Base-by-base conservation (phyloP, 768 basidiomycete species). In the Coprinellus micaceus region DNA sequence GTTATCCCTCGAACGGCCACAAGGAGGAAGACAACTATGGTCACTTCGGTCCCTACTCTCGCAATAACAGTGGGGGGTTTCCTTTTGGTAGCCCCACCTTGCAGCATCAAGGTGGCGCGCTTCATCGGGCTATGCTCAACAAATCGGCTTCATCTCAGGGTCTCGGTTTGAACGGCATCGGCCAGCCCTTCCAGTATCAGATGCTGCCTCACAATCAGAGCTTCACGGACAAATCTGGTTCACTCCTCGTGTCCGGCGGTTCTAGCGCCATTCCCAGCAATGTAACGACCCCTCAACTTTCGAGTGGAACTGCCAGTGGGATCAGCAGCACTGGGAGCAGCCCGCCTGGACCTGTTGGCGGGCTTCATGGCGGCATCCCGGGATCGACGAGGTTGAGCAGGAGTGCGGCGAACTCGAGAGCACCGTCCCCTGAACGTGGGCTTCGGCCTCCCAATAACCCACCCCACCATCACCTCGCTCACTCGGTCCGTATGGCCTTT, bases 401-500 rank as follows among this genome's bases (percentile, higher is more conserved):
- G 25, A 82, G 78, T 63, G 77, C 79, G 1, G 71, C 80, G 2
- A 80, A 74, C 60, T 87, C 87, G 7, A 77, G 87, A 17, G 79
- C 87, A 3, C 77, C 83, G 1, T 85, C 84, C 0, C 86, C 87
- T 3, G 69, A 49, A 74, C 76, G 17, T 77, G 75, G 67, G 63
- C 70, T 2, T 62, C 66, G 28, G 12, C 22, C 24, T 37, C 17
- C 36, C 12, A 68, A 64, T 37, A 39, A 62, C 48, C 62, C 70
- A 26, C 74, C 73, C 37, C 81, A 85, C 57, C 80, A 82, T 57
- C 84, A 89, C 64, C 81, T 95, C 36, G 91, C 89, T 3, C 89
- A 91, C 65, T 90, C 88, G 0, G 88, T 96, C 22, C 84, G 90
- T 37, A 77, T 86, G 29, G 94, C 93, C 47, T 97, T 97, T 61